Base-by-base conservation (phyloP, 352 stramenopile species). In the Aphanomyces invadans region DNA sequence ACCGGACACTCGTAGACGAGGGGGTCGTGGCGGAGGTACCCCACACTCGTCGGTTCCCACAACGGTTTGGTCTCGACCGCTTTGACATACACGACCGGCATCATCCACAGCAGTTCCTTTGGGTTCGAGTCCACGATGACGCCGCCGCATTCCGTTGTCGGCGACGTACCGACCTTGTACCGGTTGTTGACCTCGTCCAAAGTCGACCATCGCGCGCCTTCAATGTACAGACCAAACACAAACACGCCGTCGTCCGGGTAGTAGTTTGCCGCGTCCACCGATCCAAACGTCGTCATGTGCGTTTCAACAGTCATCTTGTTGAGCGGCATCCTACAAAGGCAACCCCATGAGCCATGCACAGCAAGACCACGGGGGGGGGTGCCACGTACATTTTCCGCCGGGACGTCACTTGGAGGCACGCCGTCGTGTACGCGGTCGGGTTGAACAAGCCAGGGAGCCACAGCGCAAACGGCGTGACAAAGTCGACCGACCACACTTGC, bases 221-320 rank as follows among this genome's bases (percentile, higher is more conserved):
- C 95, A 23, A 99, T 92, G 74, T 96, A 98, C 5, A 99, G 74
- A 1, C 95, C 96, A 70, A 98, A 90, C 51, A 96, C 87, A 64
- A 98, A 98, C 3, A 95, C 91, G 29, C 96, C 96, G 70, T 98
- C 90, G 60, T 94, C 81, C 0, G 86, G 86, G 71, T 95, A 90
- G 69, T 79, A 78, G 10, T 79, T 85, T 15, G 94, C 78, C 33
- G 88, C 80, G n/a, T 78, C 83, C 19, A 76, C 63, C 70, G 97
- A 85, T 56, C 90, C 86, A 64, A 98, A 96, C 44, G 81, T 97
- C n/a, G 88, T 97, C 48, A 98, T 84, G 70, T 98, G 92, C 25
- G 95, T 98, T 75, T 98, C 94, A 51, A 96, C 92, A 0, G 91
- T 98, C 89, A 97, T 98, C 62, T 97, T 88, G 75, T 98, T 97